Evolutionary conservation across 1,139 yeast genomes (phyloP).

Genomic region (Magnusiomyces paraingens): DNA sequence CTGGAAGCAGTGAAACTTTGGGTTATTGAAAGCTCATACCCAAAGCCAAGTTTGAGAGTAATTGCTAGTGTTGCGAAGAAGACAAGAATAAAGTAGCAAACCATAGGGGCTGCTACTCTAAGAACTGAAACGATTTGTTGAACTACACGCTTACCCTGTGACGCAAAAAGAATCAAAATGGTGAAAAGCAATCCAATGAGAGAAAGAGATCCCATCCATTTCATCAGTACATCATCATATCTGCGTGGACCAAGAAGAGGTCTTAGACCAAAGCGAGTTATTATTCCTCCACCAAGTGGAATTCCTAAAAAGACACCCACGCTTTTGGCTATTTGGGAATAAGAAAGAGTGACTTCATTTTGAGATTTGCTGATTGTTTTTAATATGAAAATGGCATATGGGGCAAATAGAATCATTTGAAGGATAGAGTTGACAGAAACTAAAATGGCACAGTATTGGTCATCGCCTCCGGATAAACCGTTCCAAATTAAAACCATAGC

Average conservation of each 20-base stretch:
- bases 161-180: slow-evolving; percentile 47
- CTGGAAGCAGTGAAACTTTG: slow-evolving; percentile 56
- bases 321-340: slow-evolving; percentile 43
- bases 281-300: slow-evolving; percentile 44
- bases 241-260: slow-evolving; percentile 29
- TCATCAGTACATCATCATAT: slow-evolving; percentile 36
- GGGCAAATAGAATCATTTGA: slow-evolving; percentile 51
- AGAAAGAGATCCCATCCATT: slow-evolving; percentile 45
- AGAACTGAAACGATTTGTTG: slow-evolving; percentile 46
- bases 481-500: slow-evolving; percentile 63
- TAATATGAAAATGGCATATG: slow-evolving; percentile 43
- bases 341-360: slow-evolving; percentile 29
- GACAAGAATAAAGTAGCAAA: slow-evolving; percentile 43
- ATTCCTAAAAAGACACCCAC: slow-evolving; percentile 52
- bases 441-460: slow-evolving; percentile 45
- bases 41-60: slow-evolving; percentile 30
- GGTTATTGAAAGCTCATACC: slow-evolving; percentile 42
- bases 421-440: slow-evolving; percentile 48
- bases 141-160: slow-evolving; percentile 47
- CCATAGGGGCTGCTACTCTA: slow-evolving; percentile 47
- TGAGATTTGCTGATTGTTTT: slow-evolving; percentile 18
- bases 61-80: slow-evolving; percentile 42
- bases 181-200: slow-evolving; percentile 49
- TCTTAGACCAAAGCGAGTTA: slow-evolving; percentile 36
- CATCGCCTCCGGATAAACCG: slow-evolving; percentile 49